These are phyloP conservation scores for Linanthus parryae DNA, from an alignment of 148 eudicot species.

Conservation along the genomic window DNA sequence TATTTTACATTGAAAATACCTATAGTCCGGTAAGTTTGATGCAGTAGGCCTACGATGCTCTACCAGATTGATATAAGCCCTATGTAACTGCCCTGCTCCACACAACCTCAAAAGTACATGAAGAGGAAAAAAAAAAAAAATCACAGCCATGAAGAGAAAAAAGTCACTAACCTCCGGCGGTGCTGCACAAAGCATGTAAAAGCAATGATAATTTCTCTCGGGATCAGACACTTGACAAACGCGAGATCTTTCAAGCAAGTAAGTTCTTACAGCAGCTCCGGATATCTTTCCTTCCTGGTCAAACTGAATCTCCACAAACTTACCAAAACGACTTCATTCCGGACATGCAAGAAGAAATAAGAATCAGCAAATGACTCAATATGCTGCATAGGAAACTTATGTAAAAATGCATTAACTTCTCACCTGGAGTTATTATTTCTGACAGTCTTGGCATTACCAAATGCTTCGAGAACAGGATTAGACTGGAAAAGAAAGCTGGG, in stretches of 20 bases:
- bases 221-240: constrained; percentile 99
- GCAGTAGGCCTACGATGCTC: too few relatives aligned
- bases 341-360: constrained; percentile 14
- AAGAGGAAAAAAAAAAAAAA: too few relatives aligned
- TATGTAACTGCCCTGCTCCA: too few relatives aligned
- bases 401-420: constrained; percentile 1
- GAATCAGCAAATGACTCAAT: too few relatives aligned
- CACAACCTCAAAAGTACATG: too few relatives aligned
- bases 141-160: not conserved
- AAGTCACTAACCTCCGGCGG: constrained; percentile 62
- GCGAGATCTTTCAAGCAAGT: constrained; percentile 94
- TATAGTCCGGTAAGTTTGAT: too few relatives aligned
- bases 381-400: too few relatives aligned
- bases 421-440: constrained; percentile 99
- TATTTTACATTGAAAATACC: too few relatives aligned
- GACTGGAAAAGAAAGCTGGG: constrained; percentile 43
- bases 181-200: constrained; percentile 99
- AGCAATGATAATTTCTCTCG: constrained; percentile 98
- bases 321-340: constrained; percentile 90
- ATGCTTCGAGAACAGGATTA: constrained; percentile 97
- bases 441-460: constrained; percentile 98
- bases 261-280: constrained; percentile 97
- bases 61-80: too few relatives aligned
- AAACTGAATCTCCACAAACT: constrained; percentile 97
- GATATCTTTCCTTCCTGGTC: constrained; percentile 84